A percentile compares a stretch with the other conserved stretches of the same genome.
Evolutionary conservation across 768 basidiomycete species (phyloP).

Genomic region (Tricholoma matsutake): DNA sequence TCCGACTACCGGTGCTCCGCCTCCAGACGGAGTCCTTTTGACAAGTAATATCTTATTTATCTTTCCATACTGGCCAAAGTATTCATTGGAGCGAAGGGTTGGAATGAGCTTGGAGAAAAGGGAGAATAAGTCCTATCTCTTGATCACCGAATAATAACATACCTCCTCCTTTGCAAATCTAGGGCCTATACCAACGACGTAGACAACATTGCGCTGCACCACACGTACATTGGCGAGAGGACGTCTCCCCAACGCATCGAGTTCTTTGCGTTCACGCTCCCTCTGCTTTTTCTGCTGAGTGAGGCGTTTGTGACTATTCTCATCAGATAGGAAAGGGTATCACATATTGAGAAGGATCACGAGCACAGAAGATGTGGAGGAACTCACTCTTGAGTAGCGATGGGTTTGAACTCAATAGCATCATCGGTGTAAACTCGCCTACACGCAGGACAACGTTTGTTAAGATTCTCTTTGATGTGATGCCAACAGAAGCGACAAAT

Average conservation of each 20-base stretch:
- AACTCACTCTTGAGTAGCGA: slow-evolving; percentile 92
- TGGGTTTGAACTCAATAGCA: slow-evolving; percentile 90
- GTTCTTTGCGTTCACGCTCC: slow-evolving; percentile 93
- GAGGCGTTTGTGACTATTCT: slow-evolving; percentile 82
- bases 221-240: slow-evolving; percentile 92
- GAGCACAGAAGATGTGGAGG: slow-evolving; percentile 7
- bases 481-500: slow-evolving; percentile 99
- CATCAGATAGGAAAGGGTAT: slow-evolving; percentile 10
- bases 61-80: slow-evolving; percentile 98
- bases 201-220: slow-evolving; percentile 95
- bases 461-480: slow-evolving; percentile 94
- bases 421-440: slow-evolving; percentile 91
- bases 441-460: slow-evolving; percentile 96
- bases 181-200: slow-evolving; percentile 93
- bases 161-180: slow-evolving; percentile 97
- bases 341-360: slow-evolving; percentile 2
- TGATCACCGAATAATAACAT: slow-evolving; percentile 21
- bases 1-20: slow-evolving; percentile 76
- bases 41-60: slow-evolving; percentile 93
- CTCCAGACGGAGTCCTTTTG: slow-evolving; percentile 79
- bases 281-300: slow-evolving; percentile 94
- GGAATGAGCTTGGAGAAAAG: slow-evolving; percentile 66
- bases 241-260: slow-evolving; percentile 79
- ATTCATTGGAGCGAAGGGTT: slow-evolving; percentile 89
- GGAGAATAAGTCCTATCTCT: slow-evolving; percentile 8